Conservation (phyloP, 2,329 filamentous ascomycete species). For the Alternaria triticina region DNA sequence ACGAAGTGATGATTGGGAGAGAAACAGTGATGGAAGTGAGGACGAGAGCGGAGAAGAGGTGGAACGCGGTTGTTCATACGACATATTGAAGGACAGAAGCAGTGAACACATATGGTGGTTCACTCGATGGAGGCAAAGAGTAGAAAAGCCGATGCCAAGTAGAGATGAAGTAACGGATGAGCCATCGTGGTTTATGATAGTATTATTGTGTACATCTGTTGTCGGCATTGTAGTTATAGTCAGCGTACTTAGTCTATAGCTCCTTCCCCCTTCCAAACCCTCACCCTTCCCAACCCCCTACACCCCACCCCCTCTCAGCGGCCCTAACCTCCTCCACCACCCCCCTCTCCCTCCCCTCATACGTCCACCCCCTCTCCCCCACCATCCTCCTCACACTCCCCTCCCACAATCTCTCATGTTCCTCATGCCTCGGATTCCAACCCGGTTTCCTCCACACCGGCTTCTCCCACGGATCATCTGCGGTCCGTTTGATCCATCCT, state of each 20-base stretch:
- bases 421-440: neutral
- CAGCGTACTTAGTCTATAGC: neutral
- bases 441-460: neutral
- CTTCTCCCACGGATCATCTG: neutral
- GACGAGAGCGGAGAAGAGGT: no score
- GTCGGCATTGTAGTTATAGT: neutral
- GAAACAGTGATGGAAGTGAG: no score
- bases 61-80: no score
- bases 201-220: neutral
- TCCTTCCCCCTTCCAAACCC: no score
- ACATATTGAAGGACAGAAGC: no score
- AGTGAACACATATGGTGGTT: no score
- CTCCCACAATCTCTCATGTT: neutral
- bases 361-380: no score
- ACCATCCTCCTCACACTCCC: neutral
- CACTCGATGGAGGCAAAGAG: neutral
- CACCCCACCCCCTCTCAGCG: neutral
- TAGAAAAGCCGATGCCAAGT: neutral
- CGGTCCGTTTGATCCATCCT: neutral
- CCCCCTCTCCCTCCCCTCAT: neutral
- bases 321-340: neutral
- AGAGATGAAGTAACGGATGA: rapidly evolving
- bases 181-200: neutral
- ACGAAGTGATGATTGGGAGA: no score
- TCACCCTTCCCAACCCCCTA: neutral